Evolutionary conservation across 116 monocot genomes (phyloP).

Genomic region (Dioscorea cayenensis): DNA sequence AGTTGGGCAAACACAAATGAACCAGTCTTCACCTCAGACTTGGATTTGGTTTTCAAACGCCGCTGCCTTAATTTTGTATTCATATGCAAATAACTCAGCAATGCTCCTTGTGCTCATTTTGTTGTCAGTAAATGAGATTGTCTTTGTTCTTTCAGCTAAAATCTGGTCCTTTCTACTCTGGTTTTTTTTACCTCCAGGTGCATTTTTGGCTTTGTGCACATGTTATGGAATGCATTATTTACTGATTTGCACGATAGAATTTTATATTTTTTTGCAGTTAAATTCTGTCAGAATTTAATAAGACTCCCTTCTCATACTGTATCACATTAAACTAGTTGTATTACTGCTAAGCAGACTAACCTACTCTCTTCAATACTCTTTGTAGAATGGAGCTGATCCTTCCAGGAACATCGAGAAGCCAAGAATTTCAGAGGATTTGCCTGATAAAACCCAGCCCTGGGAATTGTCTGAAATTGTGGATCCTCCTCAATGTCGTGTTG

Average conservation of each 20-base stretch:
- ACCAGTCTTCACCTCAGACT: neutral
- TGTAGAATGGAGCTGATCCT: slow-evolving; percentile 54
- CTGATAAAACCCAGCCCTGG: slow-evolving; percentile 44
- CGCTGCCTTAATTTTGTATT: too few species aligned
- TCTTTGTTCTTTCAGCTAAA: neutral
- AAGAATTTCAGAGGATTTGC: slow-evolving; percentile 36
- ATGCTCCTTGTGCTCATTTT: too few species aligned
- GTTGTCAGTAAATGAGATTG: neutral
- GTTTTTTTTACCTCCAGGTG: neutral
- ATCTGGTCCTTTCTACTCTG: neutral
- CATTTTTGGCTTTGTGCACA: neutral
- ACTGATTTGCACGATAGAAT: neutral
- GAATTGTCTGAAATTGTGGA: slow-evolving; percentile 44
- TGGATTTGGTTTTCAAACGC: neutral
- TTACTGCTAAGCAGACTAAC: neutral
- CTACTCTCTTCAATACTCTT: neutral
- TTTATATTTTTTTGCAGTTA: neutral
- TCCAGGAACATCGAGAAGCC: slow-evolving; percentile 47
- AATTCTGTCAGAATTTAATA: neutral
- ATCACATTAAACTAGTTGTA: neutral
- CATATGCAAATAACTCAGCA: too few species aligned
- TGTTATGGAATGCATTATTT: neutral
- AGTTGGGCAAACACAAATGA: neutral
- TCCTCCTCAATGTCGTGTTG: slow-evolving; percentile 28
- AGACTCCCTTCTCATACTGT: too few species aligned